Percentiles rank a stretch among this genome's conserved stretches.
These are phyloP conservation scores for Hypomontagnella submonticulosa DNA, from an alignment of 495 filamentous ascomycete genomes.

Conservation along the genomic window DNA sequence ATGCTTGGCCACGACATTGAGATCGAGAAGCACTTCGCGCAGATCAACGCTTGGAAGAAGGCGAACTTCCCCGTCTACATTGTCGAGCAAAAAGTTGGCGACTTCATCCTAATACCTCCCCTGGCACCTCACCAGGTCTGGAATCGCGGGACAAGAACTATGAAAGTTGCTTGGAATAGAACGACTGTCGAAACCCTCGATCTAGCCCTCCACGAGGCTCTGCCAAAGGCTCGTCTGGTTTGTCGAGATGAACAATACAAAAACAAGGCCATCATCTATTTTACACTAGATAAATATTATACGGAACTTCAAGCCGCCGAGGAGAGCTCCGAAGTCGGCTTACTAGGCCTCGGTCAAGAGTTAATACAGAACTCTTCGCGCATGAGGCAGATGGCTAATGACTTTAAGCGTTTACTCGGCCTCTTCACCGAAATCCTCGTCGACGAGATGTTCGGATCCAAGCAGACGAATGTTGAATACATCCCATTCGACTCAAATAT, in stretches of 20 bases:
- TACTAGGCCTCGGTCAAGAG: slow-evolving; percentile 58
- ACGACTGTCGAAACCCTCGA: slow-evolving; percentile 91
- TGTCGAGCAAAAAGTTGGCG: slow-evolving; percentile 90
- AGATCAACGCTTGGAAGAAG: slow-evolving; percentile 89
- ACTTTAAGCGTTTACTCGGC: slow-evolving; percentile 80
- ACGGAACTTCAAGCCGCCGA: slow-evolving; percentile 67
- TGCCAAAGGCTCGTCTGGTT: slow-evolving; percentile 87
- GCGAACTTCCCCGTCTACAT: slow-evolving; percentile 93
- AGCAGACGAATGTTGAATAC: slow-evolving; percentile 74
- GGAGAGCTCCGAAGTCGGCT: slow-evolving; percentile 53
- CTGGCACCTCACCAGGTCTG: slow-evolving; percentile 98
- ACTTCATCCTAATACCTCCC: slow-evolving; percentile 95
- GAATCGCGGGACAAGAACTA: slow-evolving; percentile 93
- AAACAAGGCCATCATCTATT: slow-evolving; percentile 94
- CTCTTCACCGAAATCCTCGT: slow-evolving; percentile 82
- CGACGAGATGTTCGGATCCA: slow-evolving; percentile 81
- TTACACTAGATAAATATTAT: slow-evolving; percentile 81
- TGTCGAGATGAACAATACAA: slow-evolving; percentile 99
- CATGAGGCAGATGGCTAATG: slow-evolving; percentile 73
- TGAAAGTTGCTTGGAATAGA: slow-evolving; percentile 99
- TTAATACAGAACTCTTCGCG: slow-evolving; percentile 63
- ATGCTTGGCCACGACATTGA: slow-evolving; percentile 95
- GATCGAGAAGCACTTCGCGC: slow-evolving; percentile 94
- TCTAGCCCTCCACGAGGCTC: slow-evolving; percentile 83
- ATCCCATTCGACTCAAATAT: slow-evolving; percentile 86